These are phyloP conservation scores for Lasiosphaeriaceae sp. DNA, from an alignment of 495 filamentous ascomycete species.

Conservation along the genomic window DNA sequence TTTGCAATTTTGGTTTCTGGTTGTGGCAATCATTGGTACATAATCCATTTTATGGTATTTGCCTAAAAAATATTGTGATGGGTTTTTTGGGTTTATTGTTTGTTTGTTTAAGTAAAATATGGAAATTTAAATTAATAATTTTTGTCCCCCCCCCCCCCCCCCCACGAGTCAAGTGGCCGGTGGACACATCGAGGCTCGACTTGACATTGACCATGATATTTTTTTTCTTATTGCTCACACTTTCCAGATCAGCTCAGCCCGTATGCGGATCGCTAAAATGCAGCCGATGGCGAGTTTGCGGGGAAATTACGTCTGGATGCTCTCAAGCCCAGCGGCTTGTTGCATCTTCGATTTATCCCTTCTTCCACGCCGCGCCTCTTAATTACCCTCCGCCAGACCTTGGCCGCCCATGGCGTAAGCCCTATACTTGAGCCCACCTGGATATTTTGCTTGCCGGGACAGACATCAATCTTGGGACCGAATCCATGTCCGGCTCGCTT, in stretches of 20 bases:
- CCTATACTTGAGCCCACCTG: constrained; percentile 20
- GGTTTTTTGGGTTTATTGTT: no score
- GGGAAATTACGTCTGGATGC: constrained; percentile 7
- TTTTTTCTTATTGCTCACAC: neutral
- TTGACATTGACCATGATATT: no score
- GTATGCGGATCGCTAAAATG: neutral
- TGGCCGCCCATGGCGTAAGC: constrained; percentile 24
- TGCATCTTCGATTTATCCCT: constrained; percentile 27
- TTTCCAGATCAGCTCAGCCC: neutral
- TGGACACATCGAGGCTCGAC: no score
- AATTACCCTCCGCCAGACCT: constrained; percentile 18
- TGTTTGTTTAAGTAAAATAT: no score
- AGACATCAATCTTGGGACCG: neutral
- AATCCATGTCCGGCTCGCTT: constrained; percentile 4
- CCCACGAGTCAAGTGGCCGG: no score
- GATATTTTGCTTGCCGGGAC: constrained; percentile 12
- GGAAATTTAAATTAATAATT: no score
- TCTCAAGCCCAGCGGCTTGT: constrained; percentile 2
- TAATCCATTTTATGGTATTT: no score
- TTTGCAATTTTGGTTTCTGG: no score
- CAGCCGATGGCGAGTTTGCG: constrained; percentile 9
- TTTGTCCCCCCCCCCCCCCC: no score
- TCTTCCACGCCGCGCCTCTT: constrained; percentile 22
- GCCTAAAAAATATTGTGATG: no score
- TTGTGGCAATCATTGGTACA: no score